Evolutionary conservation across 78 protist species (phyloP), one percentile per base, ranked within the genome.

Genomic region (Thecamonas trahens): DNA sequence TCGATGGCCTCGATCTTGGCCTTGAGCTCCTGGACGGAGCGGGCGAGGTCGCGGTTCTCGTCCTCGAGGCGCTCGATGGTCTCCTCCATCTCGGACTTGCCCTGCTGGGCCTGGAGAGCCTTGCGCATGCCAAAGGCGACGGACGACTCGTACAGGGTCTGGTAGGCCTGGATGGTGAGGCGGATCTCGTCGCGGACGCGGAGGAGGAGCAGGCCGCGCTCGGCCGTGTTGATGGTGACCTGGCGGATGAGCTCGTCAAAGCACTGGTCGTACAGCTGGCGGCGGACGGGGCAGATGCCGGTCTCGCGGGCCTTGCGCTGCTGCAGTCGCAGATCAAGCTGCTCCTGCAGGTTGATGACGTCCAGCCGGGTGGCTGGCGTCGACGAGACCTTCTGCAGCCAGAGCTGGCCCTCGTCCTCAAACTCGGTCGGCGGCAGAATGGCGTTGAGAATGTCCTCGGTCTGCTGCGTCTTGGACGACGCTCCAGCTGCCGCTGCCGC

Each of bases 121-220:
- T 90, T 90, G 49, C 91, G 63, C 84, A 91, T 80, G 3, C 95
- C 95, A 35, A 79, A 91, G n/a, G 95, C 95, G 24, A 91, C 64
- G 55, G 72, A 29, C 42, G 82, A 64, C 52, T 90, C 95, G 55
- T 90, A 84, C 42, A 84, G 65, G 6, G 90, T 79, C 59, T 75
- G 88, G 54, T 86, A 92, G 13, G 91, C 90, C 3, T 77, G 62
- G 37, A 85, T 69, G 8, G 93, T 86, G 92, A 83, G 85, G n/a
- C 88, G 82, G 32, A 80, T 13, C 85, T 92, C 97, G 22, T 92
- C 94, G 2, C 97, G 77, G 32, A 88, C 83, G 1, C 94, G 82
- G 35, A 88, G 69, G 47, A 92, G 80, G 39, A 92, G 86, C 40
- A 92, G 55, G 0, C 97, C 97, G 2, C 94, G 49, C 77, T 92